These are phyloP conservation scores for Angophora floribunda DNA, from an alignment of 345 rosid species.

Conservation along the genomic window DNA sequence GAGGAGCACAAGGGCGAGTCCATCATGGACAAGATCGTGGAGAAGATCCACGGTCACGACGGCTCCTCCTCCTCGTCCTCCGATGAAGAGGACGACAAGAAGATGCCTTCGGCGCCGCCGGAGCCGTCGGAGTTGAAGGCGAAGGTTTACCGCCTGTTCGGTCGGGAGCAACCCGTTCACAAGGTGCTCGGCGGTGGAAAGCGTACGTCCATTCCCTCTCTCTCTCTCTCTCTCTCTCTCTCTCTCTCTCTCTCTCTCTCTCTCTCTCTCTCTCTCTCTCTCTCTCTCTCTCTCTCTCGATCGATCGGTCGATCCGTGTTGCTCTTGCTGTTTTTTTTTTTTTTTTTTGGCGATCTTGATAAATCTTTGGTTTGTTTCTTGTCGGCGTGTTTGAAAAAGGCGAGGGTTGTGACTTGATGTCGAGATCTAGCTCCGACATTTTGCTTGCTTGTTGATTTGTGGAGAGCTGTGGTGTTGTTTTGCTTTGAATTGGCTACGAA, in stretches of 20 bases:
- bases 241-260: no score
- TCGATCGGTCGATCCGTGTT: background rate
- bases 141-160: constrained; percentile 28
- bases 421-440: background rate
- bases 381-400: background rate
- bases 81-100: constrained; percentile 6
- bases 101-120: background rate
- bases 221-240: no score
- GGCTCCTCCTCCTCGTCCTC: background rate
- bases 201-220: constrained; percentile 10
- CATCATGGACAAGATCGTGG: constrained; percentile 2
- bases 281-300: no score
- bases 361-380: background rate
- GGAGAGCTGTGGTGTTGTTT: background rate
- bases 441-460: background rate
- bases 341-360: background rate
- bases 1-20: constrained; percentile 10
- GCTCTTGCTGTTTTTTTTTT: background rate
- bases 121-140: background rate
- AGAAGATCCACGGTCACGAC: constrained; percentile 4
- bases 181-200: constrained; percentile 42
- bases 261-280: no score
- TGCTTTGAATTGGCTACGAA: background rate
- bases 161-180: constrained; percentile 42
- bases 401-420: background rate